Base-by-base conservation (phyloP, 768 basidiomycete genomes). In the Hydnomerulius pinastri region DNA sequence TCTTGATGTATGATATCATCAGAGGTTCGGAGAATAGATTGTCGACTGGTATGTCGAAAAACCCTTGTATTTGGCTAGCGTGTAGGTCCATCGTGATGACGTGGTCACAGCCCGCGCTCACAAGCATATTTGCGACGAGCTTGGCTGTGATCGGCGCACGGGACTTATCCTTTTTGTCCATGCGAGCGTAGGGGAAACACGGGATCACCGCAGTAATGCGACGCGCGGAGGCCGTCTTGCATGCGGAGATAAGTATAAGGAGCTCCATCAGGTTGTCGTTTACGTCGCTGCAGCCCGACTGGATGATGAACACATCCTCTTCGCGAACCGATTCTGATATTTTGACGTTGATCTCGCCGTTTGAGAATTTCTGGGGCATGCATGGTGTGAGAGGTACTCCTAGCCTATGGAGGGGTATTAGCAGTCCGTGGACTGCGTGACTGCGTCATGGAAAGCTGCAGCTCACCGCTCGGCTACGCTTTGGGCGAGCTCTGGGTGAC, bases 11-110 rank as follows among this genome's bases (percentile, higher is more conserved):
- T 15, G 87, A 77, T 55, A 97, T 77, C 90, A 98, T 96, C 53
- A 95, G 76, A 2, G 97, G 93, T 68, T 99, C 96, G 30, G 92
- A 94, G 74, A 88, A 98, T 38, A 98, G 77, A 68, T 98, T 98
- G 74, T 98, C 96, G 23, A 97, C 95, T 8, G 96, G 96, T 57
- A 98, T 92, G 69, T 98, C 94, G 68, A 98, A 98, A 77, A 98
- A 98, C 6, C 96, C 96, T 66, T 98, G 96, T 53, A 98, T 98
- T 74, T 98, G 96, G 61, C 89, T 90, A 35, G 96, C 95, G 64
- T 98, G 96, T 43, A 98, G 75, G 69, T 98, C 95, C 89, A 98
- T 96, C n/a, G 96, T 98, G 59, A 99, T 98, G 63, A 99, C 88
- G 65, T 98, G 96, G 71, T 98, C 96, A 66, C 94, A 97, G 20